A percentile compares a stretch with the other conserved stretches of the same genome.
Conservation (phyloP, 345 rosid species). For the Lenwebbia sp. region DNA sequence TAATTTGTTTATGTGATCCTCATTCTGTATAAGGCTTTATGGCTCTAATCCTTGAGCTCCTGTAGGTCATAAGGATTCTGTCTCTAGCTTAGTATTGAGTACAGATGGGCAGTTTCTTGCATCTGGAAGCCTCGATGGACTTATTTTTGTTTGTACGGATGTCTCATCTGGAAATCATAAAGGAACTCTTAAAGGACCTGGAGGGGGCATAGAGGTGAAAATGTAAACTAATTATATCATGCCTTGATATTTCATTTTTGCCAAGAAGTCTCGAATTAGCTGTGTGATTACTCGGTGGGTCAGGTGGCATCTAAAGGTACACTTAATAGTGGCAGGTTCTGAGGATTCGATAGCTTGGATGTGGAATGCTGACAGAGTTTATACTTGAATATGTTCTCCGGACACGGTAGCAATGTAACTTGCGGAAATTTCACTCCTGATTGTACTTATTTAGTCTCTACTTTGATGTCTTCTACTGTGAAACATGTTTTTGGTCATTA, state of each 20-base stretch:
- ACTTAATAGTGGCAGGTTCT: constrained; percentile 67
- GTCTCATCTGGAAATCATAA: constrained; percentile 37
- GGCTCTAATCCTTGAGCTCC: not conserved
- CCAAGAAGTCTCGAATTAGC: not conserved
- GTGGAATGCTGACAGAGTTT: constrained; percentile 86
- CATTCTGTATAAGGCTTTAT: not conserved
- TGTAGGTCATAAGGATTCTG: constrained; percentile 64
- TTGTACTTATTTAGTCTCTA: constrained; percentile 22
- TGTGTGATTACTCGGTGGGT: constrained; percentile 50
- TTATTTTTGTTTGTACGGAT: constrained; percentile 22
- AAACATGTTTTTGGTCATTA: not conserved
- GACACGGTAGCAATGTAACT: constrained; percentile 55
- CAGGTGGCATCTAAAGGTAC: constrained; percentile 88
- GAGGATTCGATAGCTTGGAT: constrained; percentile 71
- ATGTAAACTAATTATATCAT: not conserved
- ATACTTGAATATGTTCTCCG: constrained; percentile 56
- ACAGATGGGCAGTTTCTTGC: constrained; percentile 65
- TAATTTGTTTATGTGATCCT: not conserved
- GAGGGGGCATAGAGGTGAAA: constrained; percentile 60
- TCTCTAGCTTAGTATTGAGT: constrained; percentile 60
- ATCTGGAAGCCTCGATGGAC: constrained; percentile 66
- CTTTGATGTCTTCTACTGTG: not conserved
- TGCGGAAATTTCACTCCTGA: constrained; percentile 90
- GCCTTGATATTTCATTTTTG: not conserved
- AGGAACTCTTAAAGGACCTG: constrained; percentile 56